Conservation (phyloP, 2,329 filamentous ascomycete species). For the Aspergillus sergii region DNA sequence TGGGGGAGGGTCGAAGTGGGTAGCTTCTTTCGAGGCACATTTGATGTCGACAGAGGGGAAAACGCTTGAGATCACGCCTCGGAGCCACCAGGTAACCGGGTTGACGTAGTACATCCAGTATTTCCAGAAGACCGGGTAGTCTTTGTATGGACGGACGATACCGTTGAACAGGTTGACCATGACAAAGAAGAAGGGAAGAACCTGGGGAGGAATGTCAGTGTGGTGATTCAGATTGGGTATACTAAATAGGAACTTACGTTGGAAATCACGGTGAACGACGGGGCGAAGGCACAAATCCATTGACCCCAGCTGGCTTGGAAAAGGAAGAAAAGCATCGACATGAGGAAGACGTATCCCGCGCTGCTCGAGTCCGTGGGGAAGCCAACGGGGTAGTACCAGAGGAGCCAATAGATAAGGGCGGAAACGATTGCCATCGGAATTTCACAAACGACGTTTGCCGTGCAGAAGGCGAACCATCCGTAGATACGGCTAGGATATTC, state of each 20-base stretch:
- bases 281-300: constrained; percentile 82
- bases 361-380: constrained; percentile 66
- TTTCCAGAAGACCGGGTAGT: constrained; percentile 70
- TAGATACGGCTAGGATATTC: constrained; percentile 77
- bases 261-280: constrained; percentile 75
- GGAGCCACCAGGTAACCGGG: constrained; percentile 71
- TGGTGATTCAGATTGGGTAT: not conserved
- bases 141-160: constrained; percentile 68
- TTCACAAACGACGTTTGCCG: constrained; percentile 72
- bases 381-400: constrained; percentile 78
- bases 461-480: constrained; percentile 75
- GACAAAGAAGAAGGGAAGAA: constrained; percentile 79
- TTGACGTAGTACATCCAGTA: constrained; percentile 73
- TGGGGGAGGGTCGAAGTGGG: constrained; percentile 66
- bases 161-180: constrained; percentile 78
- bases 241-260: constrained; percentile 48
- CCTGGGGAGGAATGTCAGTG: constrained; percentile 29
- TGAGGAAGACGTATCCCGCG: constrained; percentile 76
- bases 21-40: constrained; percentile 61
- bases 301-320: constrained; percentile 78
- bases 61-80: constrained; percentile 67
- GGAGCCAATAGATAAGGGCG: constrained; percentile 67
- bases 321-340: constrained; percentile 76
- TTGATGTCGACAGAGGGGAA: constrained; percentile 55
- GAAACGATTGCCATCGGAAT: constrained; percentile 70